Evolutionary conservation across 148 eudicot species (phyloP).

Genomic region (Spergularia marina): DNA sequence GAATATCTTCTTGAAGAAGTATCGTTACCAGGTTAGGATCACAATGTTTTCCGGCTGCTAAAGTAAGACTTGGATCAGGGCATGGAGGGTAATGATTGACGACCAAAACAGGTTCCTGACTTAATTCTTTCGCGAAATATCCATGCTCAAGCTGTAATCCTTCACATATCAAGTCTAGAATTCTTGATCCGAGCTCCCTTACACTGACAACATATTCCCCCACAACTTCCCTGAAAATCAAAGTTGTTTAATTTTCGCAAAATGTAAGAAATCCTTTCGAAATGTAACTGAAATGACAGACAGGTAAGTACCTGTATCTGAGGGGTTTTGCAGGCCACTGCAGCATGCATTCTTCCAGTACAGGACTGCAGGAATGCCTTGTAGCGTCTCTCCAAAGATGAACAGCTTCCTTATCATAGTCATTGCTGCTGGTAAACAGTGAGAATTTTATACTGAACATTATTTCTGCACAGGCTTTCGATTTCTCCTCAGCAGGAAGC

Average conservation of each 20-base stretch:
- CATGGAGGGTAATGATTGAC: neutral
- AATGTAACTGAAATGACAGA: too few relatives aligned
- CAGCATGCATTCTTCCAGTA: constrained; percentile 37
- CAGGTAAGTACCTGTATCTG: constrained; percentile 25
- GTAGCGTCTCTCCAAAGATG: constrained; percentile 50
- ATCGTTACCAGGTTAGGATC: neutral
- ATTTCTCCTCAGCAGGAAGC: constrained; percentile 38
- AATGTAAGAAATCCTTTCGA: too few relatives aligned
- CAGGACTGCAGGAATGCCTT: constrained; percentile 40
- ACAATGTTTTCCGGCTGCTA: neutral
- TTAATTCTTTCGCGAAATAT: constrained; percentile 6
- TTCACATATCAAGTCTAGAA: constrained; percentile 4
- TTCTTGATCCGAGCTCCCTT: constrained; percentile 5
- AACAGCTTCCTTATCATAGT: constrained; percentile 30
- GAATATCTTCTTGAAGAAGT: neutral
- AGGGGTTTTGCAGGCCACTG: constrained; percentile 48
- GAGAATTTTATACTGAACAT: constrained; percentile 21
- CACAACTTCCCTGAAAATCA: constrained; percentile 7
- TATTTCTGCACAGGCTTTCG: constrained; percentile 20
- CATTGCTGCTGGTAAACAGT: constrained; percentile 36
- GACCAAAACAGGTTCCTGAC: constrained; percentile 2
- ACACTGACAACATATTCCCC: constrained; percentile 7
- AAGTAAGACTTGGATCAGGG: neutral
- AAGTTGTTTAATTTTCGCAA: too few relatives aligned
- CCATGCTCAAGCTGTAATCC: neutral